These are phyloP conservation scores for Phalaenopsis hybrid DNA, from an alignment of 116 monocot species.

Conservation along the genomic window DNA sequence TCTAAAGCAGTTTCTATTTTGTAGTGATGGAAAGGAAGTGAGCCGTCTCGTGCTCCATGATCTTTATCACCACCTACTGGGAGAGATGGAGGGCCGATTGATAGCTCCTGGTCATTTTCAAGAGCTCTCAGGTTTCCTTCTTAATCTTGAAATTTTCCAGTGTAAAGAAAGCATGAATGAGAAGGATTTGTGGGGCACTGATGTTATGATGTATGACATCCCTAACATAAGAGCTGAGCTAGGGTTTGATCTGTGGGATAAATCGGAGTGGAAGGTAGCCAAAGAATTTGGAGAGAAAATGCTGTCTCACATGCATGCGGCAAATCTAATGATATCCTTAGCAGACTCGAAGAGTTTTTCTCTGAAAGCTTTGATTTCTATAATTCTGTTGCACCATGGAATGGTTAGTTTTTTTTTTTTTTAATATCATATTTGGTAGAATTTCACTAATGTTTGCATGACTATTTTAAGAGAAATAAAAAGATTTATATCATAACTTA, in stretches of 20 bases:
- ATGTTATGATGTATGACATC: constrained; percentile 43
- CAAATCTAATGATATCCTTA: constrained; percentile 45
- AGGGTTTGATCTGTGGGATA: constrained; percentile 60
- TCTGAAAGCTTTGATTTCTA: constrained; percentile 43
- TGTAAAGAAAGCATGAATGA: constrained; percentile 14
- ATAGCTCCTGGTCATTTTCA: constrained; percentile 65
- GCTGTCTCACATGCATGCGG: constrained; percentile 52
- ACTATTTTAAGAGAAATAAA: too few species aligned
- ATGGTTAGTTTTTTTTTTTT: constrained; percentile 31
- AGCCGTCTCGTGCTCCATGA: constrained; percentile 55
- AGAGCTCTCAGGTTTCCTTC: constrained; percentile 54
- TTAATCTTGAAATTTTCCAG: constrained; percentile 51
- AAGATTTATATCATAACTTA: not conserved
- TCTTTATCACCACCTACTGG: constrained; percentile 73
- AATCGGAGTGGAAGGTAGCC: constrained; percentile 52
- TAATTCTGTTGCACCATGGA: constrained; percentile 36
- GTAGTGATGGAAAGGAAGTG: constrained; percentile 54
- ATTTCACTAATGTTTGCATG: not conserved
- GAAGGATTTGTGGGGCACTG: constrained; percentile 10
- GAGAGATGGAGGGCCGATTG: constrained; percentile 72
- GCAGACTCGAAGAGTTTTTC: constrained; percentile 43
- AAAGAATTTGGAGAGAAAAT: constrained; percentile 54
- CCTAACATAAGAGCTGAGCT: constrained; percentile 37
- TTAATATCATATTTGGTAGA: not conserved
- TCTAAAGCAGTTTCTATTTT: not conserved